phyloP scores from a whole-genome alignment of 225 moss, liverwort and hornwort genomes.

The Climacium dendroides region DNA sequence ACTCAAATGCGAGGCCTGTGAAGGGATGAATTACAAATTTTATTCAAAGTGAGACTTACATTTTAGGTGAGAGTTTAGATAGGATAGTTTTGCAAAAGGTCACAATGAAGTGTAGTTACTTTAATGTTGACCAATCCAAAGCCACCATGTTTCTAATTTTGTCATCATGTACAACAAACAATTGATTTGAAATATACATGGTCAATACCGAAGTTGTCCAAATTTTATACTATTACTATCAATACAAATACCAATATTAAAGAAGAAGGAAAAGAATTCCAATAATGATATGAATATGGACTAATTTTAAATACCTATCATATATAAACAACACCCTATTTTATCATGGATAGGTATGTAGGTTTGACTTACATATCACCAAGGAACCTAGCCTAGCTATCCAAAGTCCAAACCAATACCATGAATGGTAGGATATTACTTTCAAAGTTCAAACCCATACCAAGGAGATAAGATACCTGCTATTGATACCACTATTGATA shows the following conservation, averaged over 20 bases:
- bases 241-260: accelerated
- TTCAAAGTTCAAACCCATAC: too few species aligned
- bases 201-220: accelerated
- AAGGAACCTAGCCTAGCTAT: too few species aligned
- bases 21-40: background rate
- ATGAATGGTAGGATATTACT: too few species aligned
- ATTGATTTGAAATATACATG: background rate
- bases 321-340: background rate
- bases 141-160: background rate
- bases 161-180: background rate
- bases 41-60: background rate
- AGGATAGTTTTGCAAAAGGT: background rate
- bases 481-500: background rate
- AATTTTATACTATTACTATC: accelerated
- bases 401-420: too few species aligned
- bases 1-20: too few species aligned
- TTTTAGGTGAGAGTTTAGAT: too few species aligned
- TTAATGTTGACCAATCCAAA: background rate
- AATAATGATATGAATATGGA: accelerated
- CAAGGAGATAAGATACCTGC: too few species aligned
- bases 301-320: background rate
- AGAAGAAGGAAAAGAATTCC: background rate
- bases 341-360: accelerated
- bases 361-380: accelerated
- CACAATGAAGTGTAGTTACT: background rate